Conservation (phyloP, 2,329 filamentous ascomycete genomes). For the Purpureocillium takamizusanense region DNA sequence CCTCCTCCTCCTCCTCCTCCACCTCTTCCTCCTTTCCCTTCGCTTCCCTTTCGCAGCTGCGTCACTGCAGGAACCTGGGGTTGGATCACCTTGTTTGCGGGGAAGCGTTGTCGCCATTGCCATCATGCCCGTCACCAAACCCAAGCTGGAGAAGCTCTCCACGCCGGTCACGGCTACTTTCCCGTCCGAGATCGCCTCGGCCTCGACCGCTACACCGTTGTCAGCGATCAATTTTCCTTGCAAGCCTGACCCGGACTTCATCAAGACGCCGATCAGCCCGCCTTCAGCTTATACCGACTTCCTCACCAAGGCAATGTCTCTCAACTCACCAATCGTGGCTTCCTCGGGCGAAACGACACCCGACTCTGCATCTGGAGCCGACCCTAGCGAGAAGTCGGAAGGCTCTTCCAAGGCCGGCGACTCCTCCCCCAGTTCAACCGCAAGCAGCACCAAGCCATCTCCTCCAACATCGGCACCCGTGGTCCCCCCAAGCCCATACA, state of each 20-base stretch:
- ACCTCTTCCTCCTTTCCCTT: background rate
- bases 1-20: background rate
- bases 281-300: conserved; percentile 89
- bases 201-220: conserved; percentile 61
- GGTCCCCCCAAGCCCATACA: conserved; percentile 40
- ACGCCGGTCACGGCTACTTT: conserved; percentile 56
- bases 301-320: conserved; percentile 66
- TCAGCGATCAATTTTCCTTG: conserved; percentile 32
- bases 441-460: conserved; percentile 21
- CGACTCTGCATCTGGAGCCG: conserved; percentile 43
- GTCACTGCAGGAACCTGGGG: no score
- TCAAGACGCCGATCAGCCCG: conserved; percentile 89
- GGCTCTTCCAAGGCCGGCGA: conserved; percentile 48
- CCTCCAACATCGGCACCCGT: conserved; percentile 27
- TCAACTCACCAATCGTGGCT: conserved; percentile 58
- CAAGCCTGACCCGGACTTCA: conserved; percentile 38
- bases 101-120: conserved; percentile 2
- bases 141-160: conserved; percentile 52
- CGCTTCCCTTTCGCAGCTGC: background rate
- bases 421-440: conserved; percentile 31
- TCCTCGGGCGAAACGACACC: conserved; percentile 40
- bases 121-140: conserved; percentile 44
- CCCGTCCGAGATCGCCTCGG: conserved; percentile 50
- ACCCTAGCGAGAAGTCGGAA: conserved; percentile 45
- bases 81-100: background rate